Base-by-base conservation (phyloP, 306 rosid species). In the Geum urbanum region DNA sequence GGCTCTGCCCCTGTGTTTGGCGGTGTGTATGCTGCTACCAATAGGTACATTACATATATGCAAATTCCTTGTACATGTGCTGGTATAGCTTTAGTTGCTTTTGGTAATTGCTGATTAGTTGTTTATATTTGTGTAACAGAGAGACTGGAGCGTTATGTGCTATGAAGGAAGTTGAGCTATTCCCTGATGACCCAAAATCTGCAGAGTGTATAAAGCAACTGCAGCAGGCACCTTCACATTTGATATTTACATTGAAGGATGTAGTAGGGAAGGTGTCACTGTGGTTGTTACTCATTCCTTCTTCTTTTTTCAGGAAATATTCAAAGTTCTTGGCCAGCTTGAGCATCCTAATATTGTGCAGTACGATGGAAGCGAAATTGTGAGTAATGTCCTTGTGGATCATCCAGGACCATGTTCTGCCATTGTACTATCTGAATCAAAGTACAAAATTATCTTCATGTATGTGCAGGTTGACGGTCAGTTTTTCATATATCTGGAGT, bases 61-160 rank as follows among this genome's bases (percentile, higher is more conserved):
- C 37, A 32, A 51, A 43, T 71, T 77, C 74, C 45, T 4, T 53
- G 15, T 47, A 20, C 16, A 47, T 63, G 41, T 61, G 66, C 43
- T 43, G 55, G 44, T 78, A 24, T n/a, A 77, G 72, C 15, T 57
- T 60, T 78, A 48, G 70, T 66, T 68, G 58, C 69, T 46, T 55
- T n/a, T 63, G 55, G 69, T 24, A 64, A 56, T 48, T 55, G 67
- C 78, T 52, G 72, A 69, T 61, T 20, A 72, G 5, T 27, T 16
- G n/a, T 72, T 55, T 63, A 3, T 27, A 32, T 1, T 4, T 40
- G 63, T 47, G 46, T 63, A 32, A 24, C 78, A 94, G 97, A 70
- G 86, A 84, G 82, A 95, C 94, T 62, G 99, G 99, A 75, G 92
- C 99, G 69, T 79, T 95, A 82, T 95, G 97, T 85, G 99, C 99